Conservation (phyloP, 164 flowering plant species). For the Hamamelis virginiana region DNA sequence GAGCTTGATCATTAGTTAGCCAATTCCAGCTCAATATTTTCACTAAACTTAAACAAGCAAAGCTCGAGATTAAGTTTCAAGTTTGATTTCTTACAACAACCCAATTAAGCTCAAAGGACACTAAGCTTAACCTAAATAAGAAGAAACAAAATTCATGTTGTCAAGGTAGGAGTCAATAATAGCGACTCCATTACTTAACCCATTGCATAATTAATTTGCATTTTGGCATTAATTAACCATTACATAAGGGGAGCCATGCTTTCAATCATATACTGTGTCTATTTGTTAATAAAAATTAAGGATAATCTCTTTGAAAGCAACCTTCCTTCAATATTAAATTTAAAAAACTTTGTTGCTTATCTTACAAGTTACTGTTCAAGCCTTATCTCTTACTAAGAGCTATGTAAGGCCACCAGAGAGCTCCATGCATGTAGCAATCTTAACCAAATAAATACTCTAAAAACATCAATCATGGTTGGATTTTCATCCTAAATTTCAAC, state of each 20-base stretch:
- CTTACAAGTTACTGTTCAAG: background rate
- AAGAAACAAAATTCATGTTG: background rate
- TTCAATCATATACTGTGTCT: background rate
- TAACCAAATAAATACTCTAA: background rate
- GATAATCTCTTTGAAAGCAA: background rate
- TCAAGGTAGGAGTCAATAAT: slow-evolving; percentile 2
- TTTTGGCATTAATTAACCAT: background rate
- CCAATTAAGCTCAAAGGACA: background rate
- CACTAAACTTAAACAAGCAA: no score
- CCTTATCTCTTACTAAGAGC: background rate
- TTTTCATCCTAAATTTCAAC: background rate
- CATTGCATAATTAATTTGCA: background rate
- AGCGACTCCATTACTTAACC: background rate
- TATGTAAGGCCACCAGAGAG: slow-evolving; percentile 2
- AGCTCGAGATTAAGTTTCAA: no score
- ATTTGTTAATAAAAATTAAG: background rate
- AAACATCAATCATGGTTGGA: background rate
- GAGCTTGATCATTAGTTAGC: no score
- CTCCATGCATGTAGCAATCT: background rate
- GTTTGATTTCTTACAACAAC: background rate
- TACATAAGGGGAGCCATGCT: background rate
- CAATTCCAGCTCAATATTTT: no score
- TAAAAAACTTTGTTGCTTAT: background rate
- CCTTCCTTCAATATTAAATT: background rate
- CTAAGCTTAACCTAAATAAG: background rate